Conservation (phyloP, 2,329 filamentous ascomycete species). For the Claviceps arundinis region DNA sequence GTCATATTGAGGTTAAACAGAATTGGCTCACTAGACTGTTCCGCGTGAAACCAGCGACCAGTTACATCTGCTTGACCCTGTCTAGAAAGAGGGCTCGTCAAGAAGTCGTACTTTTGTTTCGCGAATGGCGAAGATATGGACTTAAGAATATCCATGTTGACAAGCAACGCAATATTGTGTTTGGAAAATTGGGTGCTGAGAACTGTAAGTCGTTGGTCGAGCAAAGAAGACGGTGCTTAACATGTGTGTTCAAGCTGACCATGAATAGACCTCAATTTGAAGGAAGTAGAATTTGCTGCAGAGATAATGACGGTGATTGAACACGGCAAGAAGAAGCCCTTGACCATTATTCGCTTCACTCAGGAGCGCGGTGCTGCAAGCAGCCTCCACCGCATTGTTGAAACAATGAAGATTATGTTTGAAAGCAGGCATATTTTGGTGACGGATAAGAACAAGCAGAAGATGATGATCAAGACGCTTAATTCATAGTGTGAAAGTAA, state of each 20-base stretch:
- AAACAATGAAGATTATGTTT: constrained; percentile 60
- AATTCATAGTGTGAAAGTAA: constrained; percentile 27
- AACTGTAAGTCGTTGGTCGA: constrained; percentile 51
- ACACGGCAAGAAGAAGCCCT: constrained; percentile 60
- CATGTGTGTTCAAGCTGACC: constrained; percentile 8
- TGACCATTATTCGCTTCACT: constrained; percentile 74
- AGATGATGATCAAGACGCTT: constrained; percentile 61
- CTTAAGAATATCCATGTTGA: constrained; percentile 68
- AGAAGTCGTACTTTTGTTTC: constrained; percentile 61
- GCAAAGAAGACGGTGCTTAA: not conserved
- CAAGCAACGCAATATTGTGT: constrained; percentile 65
- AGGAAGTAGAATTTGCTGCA: constrained; percentile 74
- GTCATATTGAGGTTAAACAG: constrained; percentile 53
- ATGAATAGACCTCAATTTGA: constrained; percentile 57
- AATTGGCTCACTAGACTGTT: constrained; percentile 87
- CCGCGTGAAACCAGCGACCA: constrained; percentile 70
- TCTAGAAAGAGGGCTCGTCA: constrained; percentile 57
- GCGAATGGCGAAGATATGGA: constrained; percentile 73
- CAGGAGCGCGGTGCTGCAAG: constrained; percentile 87
- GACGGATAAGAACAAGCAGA: constrained; percentile 49
- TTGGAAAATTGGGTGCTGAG: constrained; percentile 58
- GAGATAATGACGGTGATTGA: constrained; percentile 85
- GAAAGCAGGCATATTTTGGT: constrained; percentile 53
- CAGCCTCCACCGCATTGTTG: constrained; percentile 73
- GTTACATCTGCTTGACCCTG: constrained; percentile 61